phyloP scores from a whole-genome alignment of 2,329 filamentous ascomycete species.

The Cyphellophora attinorum region DNA sequence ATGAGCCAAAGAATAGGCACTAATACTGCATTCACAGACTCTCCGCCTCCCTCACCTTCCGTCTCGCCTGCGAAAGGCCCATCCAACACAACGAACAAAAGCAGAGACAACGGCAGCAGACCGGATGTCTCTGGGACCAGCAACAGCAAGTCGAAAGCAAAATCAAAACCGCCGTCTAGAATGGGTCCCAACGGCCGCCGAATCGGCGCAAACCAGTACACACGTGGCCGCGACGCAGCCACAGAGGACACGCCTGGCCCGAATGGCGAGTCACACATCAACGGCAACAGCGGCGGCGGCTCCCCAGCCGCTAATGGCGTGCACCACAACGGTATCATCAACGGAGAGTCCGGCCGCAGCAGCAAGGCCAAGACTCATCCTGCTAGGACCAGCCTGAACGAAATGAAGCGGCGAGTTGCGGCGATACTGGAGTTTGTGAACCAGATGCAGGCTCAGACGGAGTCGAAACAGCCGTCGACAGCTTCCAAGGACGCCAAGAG shows the following conservation, averaged over 20 bases:
- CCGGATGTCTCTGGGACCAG: too few species aligned
- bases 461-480: slow-evolving; percentile 26
- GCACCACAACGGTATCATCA: slow-evolving; percentile 31
- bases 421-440: slow-evolving; percentile 85
- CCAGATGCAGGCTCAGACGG: slow-evolving; percentile 76
- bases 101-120: too few species aligned
- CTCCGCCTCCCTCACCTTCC: slow-evolving; percentile 59
- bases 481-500: slow-evolving; percentile 35
- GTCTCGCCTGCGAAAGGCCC: slow-evolving; percentile 39
- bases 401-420: slow-evolving; percentile 76
- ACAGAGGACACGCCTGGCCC: too few species aligned
- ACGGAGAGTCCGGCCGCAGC: slow-evolving; percentile 46
- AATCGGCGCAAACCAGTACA: slow-evolving; percentile 71
- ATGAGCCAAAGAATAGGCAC: too few species aligned
- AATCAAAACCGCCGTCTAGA: too few species aligned
- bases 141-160: too few species aligned
- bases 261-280: too few species aligned
- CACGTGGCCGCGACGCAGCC: slow-evolving; percentile 53
- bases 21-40: too few species aligned
- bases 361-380: slow-evolving; percentile 51
- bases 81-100: too few species aligned
- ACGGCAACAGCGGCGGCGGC: neutral
- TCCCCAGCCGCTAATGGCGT: slow-evolving; percentile 19
- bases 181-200: too few species aligned
- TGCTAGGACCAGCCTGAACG: slow-evolving; percentile 64